phyloP scores from a whole-genome alignment of 495 filamentous ascomycete species.

The Penicillium silybi region DNA sequence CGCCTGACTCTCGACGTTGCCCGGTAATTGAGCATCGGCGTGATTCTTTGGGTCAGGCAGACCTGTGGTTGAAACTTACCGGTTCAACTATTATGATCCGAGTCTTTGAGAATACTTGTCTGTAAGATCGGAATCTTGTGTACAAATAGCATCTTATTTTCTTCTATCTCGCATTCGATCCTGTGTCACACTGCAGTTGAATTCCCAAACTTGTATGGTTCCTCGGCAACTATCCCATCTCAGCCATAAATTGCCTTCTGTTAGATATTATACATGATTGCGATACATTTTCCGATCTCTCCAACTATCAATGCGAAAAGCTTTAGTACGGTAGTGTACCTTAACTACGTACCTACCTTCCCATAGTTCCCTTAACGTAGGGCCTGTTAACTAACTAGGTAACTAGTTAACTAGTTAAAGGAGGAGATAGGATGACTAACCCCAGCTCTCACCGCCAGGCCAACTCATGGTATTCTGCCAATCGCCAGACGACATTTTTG shows the following conservation, averaged over 20 bases:
- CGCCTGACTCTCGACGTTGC: background rate
- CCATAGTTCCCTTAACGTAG: no score
- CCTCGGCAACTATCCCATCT: background rate
- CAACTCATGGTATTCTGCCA: constrained; percentile 1
- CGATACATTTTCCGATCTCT: background rate
- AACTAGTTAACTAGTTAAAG: no score
- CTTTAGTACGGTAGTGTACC: background rate
- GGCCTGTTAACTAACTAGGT: no score
- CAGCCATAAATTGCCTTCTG: background rate
- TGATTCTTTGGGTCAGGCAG: constrained; percentile 11
- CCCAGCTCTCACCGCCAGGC: background rate
- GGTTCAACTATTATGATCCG: constrained; percentile 8
- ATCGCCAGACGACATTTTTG: constrained; percentile 1
- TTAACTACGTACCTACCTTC: background rate
- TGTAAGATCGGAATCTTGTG: constrained; percentile 11
- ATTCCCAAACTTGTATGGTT: background rate
- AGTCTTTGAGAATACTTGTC: constrained; percentile 1
- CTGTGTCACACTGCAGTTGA: background rate
- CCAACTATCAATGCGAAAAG: background rate
- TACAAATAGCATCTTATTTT: constrained; percentile 22
- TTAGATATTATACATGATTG: background rate
- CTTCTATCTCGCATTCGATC: constrained; percentile 2
- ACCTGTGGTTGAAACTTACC: constrained; percentile 1
- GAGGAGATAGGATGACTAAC: no score
- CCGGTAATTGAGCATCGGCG: constrained; percentile 10